A percentile compares a stretch with the other conserved stretches of the same genome.
Evolutionary conservation across 2,329 filamentous ascomycete species (phyloP).

Genomic region (Aspergillus melleus): DNA sequence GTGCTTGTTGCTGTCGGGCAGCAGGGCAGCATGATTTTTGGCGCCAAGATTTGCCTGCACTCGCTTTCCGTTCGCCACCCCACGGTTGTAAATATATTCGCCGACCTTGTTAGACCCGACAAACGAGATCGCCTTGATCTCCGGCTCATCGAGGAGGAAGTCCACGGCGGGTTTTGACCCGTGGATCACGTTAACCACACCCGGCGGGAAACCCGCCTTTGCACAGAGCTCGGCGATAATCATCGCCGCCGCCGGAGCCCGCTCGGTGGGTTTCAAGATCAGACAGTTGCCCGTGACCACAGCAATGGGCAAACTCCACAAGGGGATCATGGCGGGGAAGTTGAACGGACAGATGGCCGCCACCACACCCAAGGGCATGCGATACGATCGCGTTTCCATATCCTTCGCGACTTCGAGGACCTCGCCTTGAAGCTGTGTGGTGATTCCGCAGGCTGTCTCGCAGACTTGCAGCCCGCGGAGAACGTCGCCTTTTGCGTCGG

Average conservation of each 20-base stretch:
- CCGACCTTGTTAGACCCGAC: slow-evolving; percentile 66
- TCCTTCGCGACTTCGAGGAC: slow-evolving; percentile 64
- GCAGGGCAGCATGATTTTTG: slow-evolving; percentile 64
- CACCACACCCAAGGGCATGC: slow-evolving; percentile 61
- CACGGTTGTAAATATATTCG: slow-evolving; percentile 64
- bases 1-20: slow-evolving; percentile 66
- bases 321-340: slow-evolving; percentile 66
- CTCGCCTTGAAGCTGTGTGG: slow-evolving; percentile 61
- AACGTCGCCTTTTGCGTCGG: slow-evolving; percentile 63
- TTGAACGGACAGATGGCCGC: slow-evolving; percentile 65
- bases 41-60: slow-evolving; percentile 65
- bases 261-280: slow-evolving; percentile 62
- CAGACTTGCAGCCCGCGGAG: slow-evolving; percentile 63
- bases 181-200: slow-evolving; percentile 64
- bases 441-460: slow-evolving; percentile 64
- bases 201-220: slow-evolving; percentile 59
- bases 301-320: slow-evolving; percentile 63
- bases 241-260: slow-evolving; percentile 60
- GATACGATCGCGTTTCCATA: slow-evolving; percentile 65
- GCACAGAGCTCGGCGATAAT: slow-evolving; percentile 59
- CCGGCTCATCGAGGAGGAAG: slow-evolving; percentile 65
- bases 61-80: slow-evolving; percentile 63
- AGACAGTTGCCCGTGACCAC: slow-evolving; percentile 58
- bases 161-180: slow-evolving; percentile 62
- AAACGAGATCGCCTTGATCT: slow-evolving; percentile 65